Percentiles rank a stretch among this genome's conserved stretches.
These are phyloP conservation scores for Diversispora eburnea DNA, from an alignment of 192 early-diverging fungal species.

Conservation along the genomic window DNA sequence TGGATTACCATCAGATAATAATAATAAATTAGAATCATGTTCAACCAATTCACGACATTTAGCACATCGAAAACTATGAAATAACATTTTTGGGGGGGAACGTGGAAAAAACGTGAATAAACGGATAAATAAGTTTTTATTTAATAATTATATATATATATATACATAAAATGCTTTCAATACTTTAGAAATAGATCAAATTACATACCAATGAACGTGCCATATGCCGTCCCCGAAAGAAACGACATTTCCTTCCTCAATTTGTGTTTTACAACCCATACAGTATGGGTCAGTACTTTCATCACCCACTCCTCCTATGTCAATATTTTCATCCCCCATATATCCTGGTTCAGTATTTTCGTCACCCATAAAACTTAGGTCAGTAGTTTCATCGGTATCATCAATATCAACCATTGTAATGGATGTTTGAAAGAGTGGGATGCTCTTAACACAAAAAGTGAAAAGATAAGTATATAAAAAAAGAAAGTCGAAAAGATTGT, in stretches of 20 bases:
- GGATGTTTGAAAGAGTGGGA: too few relatives aligned
- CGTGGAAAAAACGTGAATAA: slow-evolving; percentile 17
- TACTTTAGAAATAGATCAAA: not conserved
- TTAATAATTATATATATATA: slow-evolving; percentile 5
- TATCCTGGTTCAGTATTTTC: too few relatives aligned
- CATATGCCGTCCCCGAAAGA: slow-evolving; percentile 78
- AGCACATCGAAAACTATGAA: slow-evolving; percentile 70
- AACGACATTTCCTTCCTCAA: slow-evolving; percentile 75
- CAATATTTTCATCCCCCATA: too few relatives aligned
- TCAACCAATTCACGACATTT: slow-evolving; percentile 71
- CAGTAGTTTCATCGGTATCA: too few relatives aligned
- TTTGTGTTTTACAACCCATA: slow-evolving; percentile 62
- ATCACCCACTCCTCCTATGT: not conserved
- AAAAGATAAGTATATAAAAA: too few relatives aligned
- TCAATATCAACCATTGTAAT: too few relatives aligned
- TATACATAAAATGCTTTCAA: too few relatives aligned
- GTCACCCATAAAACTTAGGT: too few relatives aligned
- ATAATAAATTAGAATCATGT: slow-evolving; percentile 70
- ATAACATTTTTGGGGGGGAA: not conserved
- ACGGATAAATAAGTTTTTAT: not conserved
- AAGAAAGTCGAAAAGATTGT: too few relatives aligned
- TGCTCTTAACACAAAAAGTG: too few relatives aligned
- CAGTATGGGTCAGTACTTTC: slow-evolving; percentile 49
- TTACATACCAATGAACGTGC: slow-evolving; percentile 73
- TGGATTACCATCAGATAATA: slow-evolving; percentile 77